Conservation (phyloP, 2,329 filamentous ascomycete species). For the Penicillium sp. region DNA sequence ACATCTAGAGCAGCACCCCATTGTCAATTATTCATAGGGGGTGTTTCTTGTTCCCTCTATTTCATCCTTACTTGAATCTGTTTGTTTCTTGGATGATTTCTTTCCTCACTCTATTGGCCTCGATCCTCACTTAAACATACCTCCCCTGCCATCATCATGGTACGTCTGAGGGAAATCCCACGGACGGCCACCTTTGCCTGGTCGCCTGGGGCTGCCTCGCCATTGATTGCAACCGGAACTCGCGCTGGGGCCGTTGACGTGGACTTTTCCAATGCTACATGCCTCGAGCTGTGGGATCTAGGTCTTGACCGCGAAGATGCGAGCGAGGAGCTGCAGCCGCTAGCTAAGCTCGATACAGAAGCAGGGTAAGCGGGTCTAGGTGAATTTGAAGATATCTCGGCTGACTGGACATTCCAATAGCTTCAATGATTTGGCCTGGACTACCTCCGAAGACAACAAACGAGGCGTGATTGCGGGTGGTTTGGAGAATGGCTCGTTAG, state of each 20-base stretch:
- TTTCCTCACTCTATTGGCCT: slow-evolving; percentile 16
- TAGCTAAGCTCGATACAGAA: slow-evolving; percentile 80
- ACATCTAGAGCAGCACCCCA: slow-evolving; percentile 31
- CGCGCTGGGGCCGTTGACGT: slow-evolving; percentile 92
- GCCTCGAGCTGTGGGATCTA: slow-evolving; percentile 94
- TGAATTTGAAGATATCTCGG: neutral
- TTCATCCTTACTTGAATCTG: slow-evolving; percentile 9
- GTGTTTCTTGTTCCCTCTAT: slow-evolving; percentile 22
- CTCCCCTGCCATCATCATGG: slow-evolving; percentile 61
- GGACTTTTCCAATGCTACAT: slow-evolving; percentile 96
- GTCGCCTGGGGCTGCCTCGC: slow-evolving; percentile 77
- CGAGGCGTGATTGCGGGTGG: slow-evolving; percentile 91
- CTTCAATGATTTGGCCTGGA: slow-evolving; percentile 97
- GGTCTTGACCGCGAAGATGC: slow-evolving; percentile 73
- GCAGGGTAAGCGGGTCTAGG: slow-evolving; percentile 64
- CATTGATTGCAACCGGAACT: slow-evolving; percentile 88
- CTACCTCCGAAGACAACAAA: slow-evolving; percentile 73
- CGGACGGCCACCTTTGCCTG: slow-evolving; percentile 96
- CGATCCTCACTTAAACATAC: slow-evolving; percentile 24
- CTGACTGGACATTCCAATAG: slow-evolving; percentile 50
- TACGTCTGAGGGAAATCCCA: slow-evolving; percentile 92
- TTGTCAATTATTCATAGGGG: slow-evolving; percentile 31
- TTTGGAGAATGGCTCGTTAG: slow-evolving; percentile 88
- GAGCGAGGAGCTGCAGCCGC: slow-evolving; percentile 78
- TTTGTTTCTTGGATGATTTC: slow-evolving; percentile 20